Conservation (phyloP, 306 rosid species). For the Erythrophleum fordii region DNA sequence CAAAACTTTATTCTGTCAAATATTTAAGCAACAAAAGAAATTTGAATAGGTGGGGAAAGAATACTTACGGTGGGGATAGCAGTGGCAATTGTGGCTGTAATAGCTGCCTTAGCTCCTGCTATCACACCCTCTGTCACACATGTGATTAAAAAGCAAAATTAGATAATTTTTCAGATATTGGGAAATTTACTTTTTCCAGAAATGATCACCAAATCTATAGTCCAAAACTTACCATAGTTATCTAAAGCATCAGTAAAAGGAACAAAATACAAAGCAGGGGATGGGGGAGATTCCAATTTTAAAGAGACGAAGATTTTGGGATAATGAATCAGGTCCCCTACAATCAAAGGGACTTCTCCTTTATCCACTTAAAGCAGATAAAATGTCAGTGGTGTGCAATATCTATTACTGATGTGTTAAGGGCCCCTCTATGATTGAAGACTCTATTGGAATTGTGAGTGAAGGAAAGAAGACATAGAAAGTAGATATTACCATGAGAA, state of each 20-base stretch:
- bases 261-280: background rate
- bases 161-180: background rate
- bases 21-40: background rate
- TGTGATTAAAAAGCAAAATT: background rate
- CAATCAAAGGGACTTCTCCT: no score
- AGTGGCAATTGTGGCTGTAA: constrained; percentile 70
- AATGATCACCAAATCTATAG: background rate
- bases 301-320: background rate
- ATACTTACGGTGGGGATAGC: constrained; percentile 79
- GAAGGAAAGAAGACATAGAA: background rate
- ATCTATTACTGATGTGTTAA: no score
- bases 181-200: background rate
- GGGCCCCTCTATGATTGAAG: no score
- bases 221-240: no score
- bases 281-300: background rate
- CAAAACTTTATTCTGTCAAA: background rate
- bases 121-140: constrained; percentile 67
- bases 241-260: background rate
- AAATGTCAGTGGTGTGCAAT: no score
- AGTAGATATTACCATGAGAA: constrained; percentile 54
- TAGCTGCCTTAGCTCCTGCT: constrained; percentile 90
- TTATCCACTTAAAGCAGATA: no score
- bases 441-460: background rate
- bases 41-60: background rate
- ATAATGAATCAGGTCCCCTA: no score